Percentiles rank a stretch among this genome's conserved stretches.
Conservation (phyloP, 1,139 yeast species). For the Debaryomyces nepalensis region DNA sequence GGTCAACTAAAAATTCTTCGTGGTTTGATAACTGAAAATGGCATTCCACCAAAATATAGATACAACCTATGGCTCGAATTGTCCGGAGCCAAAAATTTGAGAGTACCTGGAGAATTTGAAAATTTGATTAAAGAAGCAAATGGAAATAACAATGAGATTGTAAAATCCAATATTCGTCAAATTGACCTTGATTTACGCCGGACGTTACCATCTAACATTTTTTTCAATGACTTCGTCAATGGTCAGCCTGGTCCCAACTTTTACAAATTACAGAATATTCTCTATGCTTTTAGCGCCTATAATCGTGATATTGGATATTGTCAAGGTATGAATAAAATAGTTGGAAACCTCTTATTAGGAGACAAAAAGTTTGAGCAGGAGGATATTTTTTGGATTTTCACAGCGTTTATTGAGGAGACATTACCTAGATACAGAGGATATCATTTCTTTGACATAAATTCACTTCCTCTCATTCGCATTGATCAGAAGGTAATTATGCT, state of each 20-base stretch:
- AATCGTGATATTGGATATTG: conserved; percentile 59
- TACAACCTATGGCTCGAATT: conserved; percentile 59
- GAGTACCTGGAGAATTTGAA: conserved; percentile 56
- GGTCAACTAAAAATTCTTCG: conserved; percentile 30
- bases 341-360: conserved; percentile 52
- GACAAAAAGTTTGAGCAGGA: conserved; percentile 43
- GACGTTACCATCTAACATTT: conserved; percentile 60
- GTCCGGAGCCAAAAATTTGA: conserved; percentile 52
- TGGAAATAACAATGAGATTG: conserved; percentile 20
- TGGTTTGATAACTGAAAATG: conserved; percentile 42
- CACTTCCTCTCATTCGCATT: conserved; percentile 44
- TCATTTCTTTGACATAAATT: conserved; percentile 40
- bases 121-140: conserved; percentile 22
- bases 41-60: conserved; percentile 55
- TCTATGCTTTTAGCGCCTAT: conserved; percentile 57
- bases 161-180: conserved; percentile 50
- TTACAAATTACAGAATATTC: conserved; percentile 49
- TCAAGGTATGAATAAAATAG: conserved; percentile 68
- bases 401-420: conserved; percentile 55
- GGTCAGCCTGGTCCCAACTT: conserved; percentile 60
- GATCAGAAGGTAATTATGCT: conserved; percentile 40
- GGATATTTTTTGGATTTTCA: conserved; percentile 62
- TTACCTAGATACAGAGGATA: conserved; percentile 42
- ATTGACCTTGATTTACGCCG: conserved; percentile 59
- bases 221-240: conserved; percentile 43